Evolutionary conservation across 306 rosid species (phyloP), one percentile per base, ranked within the genome.

Genomic region (Rosa rugosa): DNA sequence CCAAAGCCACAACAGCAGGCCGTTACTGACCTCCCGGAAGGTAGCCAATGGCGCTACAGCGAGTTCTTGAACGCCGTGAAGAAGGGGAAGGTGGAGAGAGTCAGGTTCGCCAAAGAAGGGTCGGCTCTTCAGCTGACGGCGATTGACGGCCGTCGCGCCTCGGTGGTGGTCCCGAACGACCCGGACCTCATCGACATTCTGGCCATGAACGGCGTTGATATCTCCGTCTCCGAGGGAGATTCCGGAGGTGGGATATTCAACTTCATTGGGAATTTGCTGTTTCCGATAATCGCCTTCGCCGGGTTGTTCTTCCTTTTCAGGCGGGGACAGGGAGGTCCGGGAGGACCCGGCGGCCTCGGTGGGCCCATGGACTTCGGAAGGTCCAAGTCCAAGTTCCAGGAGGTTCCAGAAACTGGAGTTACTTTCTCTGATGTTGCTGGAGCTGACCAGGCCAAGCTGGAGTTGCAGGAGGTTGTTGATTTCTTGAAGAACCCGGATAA

Each of bases 281-380:
- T 95, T 80, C 99, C 98, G 1, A 8, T 91, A n/a, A 84, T 95
- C 6, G 98, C 99, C 25, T 95, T 95, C 53, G 97, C 96, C 5
- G 99, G 99, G 27, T 74, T 95, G 78, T 95, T 95, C 88, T 81
- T 95, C 27, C 92, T 95, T 46, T 95, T 95, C 84, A 90, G 96
- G 11, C 80, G 99, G 20, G 89, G 94, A 7, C 96, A 91, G 67
- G 98, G 99, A 9, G 77, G 99, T 7, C 93, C 98, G 1, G 98
- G 98, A 2, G 99, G 99, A 1, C 96, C 97, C 0, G 98, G 98
- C 1, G 99, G 97, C 31, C 90, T 93, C 0, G 98, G 99, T 0
- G 99, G 99, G 45, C 98, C 99, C 8, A 95, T 95, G 99, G 99
- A 95, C 80, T 95, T 95, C 51, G 97, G 81, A 60, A 84, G 98